phyloP scores from a whole-genome alignment of 2,329 filamentous ascomycete species.

The Neurospora sp. region DNA sequence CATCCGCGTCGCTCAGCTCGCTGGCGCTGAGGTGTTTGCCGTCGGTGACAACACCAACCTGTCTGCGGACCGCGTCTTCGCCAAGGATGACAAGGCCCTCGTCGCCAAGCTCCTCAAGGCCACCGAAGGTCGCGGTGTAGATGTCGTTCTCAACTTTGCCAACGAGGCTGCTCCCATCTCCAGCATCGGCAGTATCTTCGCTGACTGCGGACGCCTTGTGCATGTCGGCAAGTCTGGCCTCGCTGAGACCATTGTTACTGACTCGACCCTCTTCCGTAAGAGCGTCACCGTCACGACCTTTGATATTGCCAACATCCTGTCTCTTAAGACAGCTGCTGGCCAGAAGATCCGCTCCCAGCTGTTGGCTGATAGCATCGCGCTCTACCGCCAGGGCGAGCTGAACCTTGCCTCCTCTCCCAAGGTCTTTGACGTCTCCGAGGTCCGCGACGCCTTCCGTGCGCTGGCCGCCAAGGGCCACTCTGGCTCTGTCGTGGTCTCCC shows the following conservation, averaged over 20 bases:
- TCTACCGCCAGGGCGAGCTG: not conserved
- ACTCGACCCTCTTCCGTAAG: not conserved
- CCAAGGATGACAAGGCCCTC: not conserved
- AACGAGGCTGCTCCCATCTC: constrained; percentile 1
- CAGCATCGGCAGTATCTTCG: constrained; percentile 18
- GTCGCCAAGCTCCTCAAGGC: not conserved
- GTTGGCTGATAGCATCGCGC: not conserved
- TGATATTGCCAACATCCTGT: not conserved
- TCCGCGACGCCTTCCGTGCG: not conserved
- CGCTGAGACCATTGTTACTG: not conserved
- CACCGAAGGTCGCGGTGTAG: constrained; percentile 7
- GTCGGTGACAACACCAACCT: not conserved
- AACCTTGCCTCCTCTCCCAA: not conserved
- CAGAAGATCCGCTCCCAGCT: not conserved
- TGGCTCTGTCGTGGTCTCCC: not conserved
- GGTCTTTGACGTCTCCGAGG: not conserved
- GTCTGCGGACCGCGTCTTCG: not conserved
- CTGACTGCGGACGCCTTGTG: constrained; percentile 28
- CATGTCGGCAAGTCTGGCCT: constrained; percentile 22
- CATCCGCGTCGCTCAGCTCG: not conserved
- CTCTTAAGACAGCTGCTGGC: not conserved
- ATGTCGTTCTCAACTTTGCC: constrained; percentile 11
- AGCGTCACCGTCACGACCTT: not conserved
- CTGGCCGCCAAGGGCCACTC: not conserved
- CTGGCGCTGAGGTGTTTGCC: not conserved